phyloP scores from a whole-genome alignment of 768 basidiomycete species.

The Gymnopilus dilepis region DNA sequence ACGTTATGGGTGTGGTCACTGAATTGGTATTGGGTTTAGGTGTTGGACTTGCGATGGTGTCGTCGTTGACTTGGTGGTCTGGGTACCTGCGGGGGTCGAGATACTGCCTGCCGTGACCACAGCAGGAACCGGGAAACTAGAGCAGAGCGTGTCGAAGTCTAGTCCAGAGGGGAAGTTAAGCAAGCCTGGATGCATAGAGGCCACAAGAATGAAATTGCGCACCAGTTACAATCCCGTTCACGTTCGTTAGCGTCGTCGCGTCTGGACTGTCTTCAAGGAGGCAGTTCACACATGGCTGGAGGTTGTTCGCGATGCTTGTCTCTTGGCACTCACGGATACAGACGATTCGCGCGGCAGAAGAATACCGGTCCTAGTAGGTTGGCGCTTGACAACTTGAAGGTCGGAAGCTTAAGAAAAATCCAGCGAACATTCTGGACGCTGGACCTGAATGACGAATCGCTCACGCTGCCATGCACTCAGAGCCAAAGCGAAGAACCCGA shows the following conservation, averaged over 20 bases:
- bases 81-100: neutral
- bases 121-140: neutral
- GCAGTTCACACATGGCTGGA: slow-evolving; percentile 40
- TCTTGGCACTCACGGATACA: neutral
- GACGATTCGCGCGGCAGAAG: neutral
- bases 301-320: slow-evolving; percentile 13
- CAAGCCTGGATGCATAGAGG: neutral
- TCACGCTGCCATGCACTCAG: slow-evolving; percentile 8
- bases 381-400: neutral
- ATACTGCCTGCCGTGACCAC: neutral
- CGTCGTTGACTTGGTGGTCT: too few species aligned
- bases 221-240: slow-evolving; percentile 33
- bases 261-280: slow-evolving; percentile 24
- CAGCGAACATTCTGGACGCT: neutral
- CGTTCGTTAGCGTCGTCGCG: slow-evolving; percentile 13
- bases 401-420: neutral
- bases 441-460: neutral
- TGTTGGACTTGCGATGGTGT: too few species aligned
- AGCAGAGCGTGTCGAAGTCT: neutral
- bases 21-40: too few species aligned
- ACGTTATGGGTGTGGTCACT: too few species aligned
- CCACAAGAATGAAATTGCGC: slow-evolving; percentile 11
- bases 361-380: neutral
- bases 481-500: neutral
- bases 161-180: too few species aligned